Conservation (phyloP, 2,329 filamentous ascomycete genomes). For the Trichoderma gracile region DNA sequence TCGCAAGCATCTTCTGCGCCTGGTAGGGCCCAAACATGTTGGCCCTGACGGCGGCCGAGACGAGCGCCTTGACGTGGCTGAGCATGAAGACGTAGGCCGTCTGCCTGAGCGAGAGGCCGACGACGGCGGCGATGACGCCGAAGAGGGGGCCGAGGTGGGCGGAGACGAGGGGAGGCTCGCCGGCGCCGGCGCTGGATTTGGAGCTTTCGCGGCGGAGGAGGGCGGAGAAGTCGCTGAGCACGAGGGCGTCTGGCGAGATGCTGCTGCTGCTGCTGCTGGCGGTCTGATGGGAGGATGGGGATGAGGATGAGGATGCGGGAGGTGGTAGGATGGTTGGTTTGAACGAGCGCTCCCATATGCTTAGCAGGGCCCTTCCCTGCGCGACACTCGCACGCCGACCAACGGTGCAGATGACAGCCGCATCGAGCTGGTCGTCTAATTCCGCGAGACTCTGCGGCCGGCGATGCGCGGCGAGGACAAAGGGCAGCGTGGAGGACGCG, state of each 20-base stretch:
- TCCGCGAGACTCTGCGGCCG: constrained; percentile 51
- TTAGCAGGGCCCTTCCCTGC: constrained; percentile 73
- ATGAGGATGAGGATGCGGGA: too few relatives aligned
- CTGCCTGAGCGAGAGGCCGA: constrained; percentile 61
- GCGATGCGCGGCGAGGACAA: constrained; percentile 68
- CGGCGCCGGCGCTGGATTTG: constrained; percentile 26
- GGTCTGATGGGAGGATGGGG: too few relatives aligned
- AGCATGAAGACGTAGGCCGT: constrained; percentile 75
- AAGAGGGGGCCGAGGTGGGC: constrained; percentile 72
- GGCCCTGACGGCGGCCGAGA: constrained; percentile 75
- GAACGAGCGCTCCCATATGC: constrained; percentile 75
- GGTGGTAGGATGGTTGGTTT: constrained; percentile 38
- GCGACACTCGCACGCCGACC: constrained; percentile 72
- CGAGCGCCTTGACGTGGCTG: constrained; percentile 72
- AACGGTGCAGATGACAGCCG: constrained; percentile 75
- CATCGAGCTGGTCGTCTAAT: constrained; percentile 76
- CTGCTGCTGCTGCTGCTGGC: constrained; percentile 3
- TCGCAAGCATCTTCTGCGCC: constrained; percentile 71
- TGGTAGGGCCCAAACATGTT: constrained; percentile 80
- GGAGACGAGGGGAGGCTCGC: constrained; percentile 45
- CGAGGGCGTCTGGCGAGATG: constrained; percentile 29
- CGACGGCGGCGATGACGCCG: constrained; percentile 64
- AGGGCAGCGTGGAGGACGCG: constrained; percentile 72
- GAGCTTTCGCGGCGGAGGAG: constrained; percentile 38
- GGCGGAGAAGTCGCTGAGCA: constrained; percentile 41